phyloP scores from a whole-genome alignment of 345 rosid species.

The Mercurialis annua region DNA sequence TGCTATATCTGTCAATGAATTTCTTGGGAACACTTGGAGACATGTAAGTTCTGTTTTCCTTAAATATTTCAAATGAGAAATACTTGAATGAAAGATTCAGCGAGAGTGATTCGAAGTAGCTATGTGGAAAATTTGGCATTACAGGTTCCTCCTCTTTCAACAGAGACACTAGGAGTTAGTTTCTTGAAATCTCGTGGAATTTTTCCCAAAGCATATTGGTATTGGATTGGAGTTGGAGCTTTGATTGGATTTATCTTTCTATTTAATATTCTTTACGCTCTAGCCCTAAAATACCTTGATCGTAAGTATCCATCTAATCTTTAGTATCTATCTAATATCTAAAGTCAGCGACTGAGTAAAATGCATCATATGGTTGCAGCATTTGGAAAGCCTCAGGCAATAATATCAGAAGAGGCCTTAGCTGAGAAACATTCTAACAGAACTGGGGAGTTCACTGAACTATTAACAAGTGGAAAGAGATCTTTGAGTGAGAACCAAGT shows the following conservation, averaged over 20 bases:
- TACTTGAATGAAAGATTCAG: not conserved
- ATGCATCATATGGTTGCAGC: slow-evolving; percentile 19
- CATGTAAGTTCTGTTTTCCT: slow-evolving; percentile 39
- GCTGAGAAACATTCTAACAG: slow-evolving; percentile 9
- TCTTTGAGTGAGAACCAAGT: slow-evolving; percentile 1
- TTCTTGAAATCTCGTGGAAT: slow-evolving; percentile 65
- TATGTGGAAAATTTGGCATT: slow-evolving; percentile 13
- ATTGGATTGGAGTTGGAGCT: slow-evolving; percentile 81
- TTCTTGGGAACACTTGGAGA: slow-evolving; percentile 56
- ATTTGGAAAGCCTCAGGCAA: slow-evolving; percentile 18
- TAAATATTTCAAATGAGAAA: not conserved
- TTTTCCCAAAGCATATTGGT: slow-evolving; percentile 71
- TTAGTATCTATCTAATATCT: slow-evolving; percentile 6
- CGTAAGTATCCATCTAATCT: slow-evolving; percentile 48
- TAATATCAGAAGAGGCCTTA: slow-evolving; percentile 13
- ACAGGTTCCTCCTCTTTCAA: slow-evolving; percentile 51
- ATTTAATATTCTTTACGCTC: slow-evolving; percentile 64
- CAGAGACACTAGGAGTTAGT: slow-evolving; percentile 62
- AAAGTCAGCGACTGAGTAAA: slow-evolving; percentile 8
- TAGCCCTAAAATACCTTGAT: slow-evolving; percentile 63
- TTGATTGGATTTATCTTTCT: slow-evolving; percentile 51
- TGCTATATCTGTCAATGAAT: slow-evolving; percentile 58
- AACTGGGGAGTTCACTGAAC: slow-evolving; percentile 5
- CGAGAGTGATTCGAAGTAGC: not conserved
- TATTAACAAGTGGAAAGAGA: not conserved